Conservation (phyloP, 2,329 filamentous ascomycete genomes). For the Lomentospora prolificans region DNA sequence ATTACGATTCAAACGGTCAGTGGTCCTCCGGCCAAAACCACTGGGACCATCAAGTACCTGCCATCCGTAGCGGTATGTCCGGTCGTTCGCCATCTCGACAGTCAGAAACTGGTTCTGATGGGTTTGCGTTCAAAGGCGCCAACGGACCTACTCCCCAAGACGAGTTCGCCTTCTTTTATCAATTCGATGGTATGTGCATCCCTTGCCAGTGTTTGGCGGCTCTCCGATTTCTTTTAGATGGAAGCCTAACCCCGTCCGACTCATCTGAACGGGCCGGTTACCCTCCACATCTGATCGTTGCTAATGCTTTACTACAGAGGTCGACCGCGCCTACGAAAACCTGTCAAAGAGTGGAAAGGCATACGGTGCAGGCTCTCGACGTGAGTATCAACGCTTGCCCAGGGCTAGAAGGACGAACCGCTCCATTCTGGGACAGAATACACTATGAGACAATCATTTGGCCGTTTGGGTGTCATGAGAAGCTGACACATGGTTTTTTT, state of each 20-base stretch:
- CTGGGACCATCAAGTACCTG: slow-evolving; percentile 37
- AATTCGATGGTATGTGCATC: slow-evolving; percentile 74
- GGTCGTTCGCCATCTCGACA: slow-evolving; percentile 7
- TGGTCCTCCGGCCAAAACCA: slow-evolving; percentile 27
- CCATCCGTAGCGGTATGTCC: slow-evolving; percentile 23
- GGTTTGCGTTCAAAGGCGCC: slow-evolving; percentile 43
- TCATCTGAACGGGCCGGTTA: not conserved
- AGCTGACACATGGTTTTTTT: not conserved
- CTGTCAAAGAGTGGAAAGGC: slow-evolving; percentile 94
- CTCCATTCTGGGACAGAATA: not conserved
- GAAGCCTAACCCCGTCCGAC: not conserved
- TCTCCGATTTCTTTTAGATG: too few relatives aligned
- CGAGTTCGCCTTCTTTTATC: slow-evolving; percentile 73
- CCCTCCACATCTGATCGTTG: not conserved
- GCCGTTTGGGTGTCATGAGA: not conserved
- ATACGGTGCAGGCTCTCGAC: slow-evolving; percentile 63
- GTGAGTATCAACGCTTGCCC: slow-evolving; percentile 51
- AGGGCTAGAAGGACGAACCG: not conserved
- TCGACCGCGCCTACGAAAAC: slow-evolving; percentile 92
- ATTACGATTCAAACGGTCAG: slow-evolving; percentile 33
- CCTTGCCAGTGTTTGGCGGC: too few relatives aligned
- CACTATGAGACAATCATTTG: not conserved
- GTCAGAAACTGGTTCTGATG: slow-evolving; percentile 4
- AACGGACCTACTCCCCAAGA: slow-evolving; percentile 66
- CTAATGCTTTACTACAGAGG: slow-evolving; percentile 49